phyloP scores from a whole-genome alignment of 306 rosid species.

The Cicer yamashitae region DNA sequence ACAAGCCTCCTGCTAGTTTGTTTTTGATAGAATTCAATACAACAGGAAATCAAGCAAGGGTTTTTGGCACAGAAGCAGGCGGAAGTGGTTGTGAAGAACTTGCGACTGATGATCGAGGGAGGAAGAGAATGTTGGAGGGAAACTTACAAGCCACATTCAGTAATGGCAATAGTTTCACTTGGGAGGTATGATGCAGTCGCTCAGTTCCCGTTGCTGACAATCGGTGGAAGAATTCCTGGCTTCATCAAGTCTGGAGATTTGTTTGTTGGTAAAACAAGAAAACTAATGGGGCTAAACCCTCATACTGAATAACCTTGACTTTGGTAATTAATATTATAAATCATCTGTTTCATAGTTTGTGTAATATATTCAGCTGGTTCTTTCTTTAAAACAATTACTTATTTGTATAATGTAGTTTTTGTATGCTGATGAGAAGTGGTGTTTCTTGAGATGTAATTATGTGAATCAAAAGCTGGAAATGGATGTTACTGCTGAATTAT shows the following conservation, averaged over 20 bases:
- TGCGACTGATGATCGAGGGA: slow-evolving; percentile 58
- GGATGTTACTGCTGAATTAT: too few species aligned
- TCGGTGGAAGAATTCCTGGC: slow-evolving; percentile 66
- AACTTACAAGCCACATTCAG: slow-evolving; percentile 55
- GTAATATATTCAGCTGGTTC: slow-evolving; percentile 17
- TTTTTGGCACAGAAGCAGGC: slow-evolving; percentile 77
- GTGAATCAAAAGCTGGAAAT: too few species aligned
- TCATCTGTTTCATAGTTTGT: slow-evolving; percentile 6
- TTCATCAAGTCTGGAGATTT: slow-evolving; percentile 72
- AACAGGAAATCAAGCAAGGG: slow-evolving; percentile 84
- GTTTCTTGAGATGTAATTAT: slow-evolving; percentile 16
- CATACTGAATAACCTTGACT: slow-evolving; percentile 22
- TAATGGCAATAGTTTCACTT: slow-evolving; percentile 67
- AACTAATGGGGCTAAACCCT: slow-evolving; percentile 64
- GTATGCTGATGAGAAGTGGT: background rate
- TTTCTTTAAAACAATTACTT: slow-evolving; percentile 2
- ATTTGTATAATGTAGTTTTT: background rate
- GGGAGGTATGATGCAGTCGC: slow-evolving; percentile 81
- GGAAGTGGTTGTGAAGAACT: slow-evolving; percentile 65
- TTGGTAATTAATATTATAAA: background rate
- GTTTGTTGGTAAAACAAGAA: slow-evolving; percentile 77
- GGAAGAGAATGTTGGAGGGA: slow-evolving; percentile 55
- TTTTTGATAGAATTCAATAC: slow-evolving; percentile 30
- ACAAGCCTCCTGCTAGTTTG: slow-evolving; percentile 27
- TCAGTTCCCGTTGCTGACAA: slow-evolving; percentile 61